Evolutionary conservation across 257 asterid species (phyloP).

Genomic region (Mentha longifolia): DNA sequence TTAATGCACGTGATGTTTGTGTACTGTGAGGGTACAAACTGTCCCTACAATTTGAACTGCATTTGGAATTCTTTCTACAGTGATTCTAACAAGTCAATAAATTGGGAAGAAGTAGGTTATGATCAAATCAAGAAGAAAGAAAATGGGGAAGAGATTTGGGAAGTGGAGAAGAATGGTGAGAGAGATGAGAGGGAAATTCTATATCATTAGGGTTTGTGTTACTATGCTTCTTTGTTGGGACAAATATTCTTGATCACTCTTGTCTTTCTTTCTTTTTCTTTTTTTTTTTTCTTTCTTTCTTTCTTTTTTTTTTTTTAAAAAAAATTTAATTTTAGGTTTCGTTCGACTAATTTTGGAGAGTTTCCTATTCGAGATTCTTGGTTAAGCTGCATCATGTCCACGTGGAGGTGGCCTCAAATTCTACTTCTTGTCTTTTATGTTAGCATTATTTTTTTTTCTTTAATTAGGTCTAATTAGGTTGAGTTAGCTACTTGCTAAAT

Average conservation of each 20-base stretch:
- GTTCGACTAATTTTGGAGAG: background rate
- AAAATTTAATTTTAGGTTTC: background rate
- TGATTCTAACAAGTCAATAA: conserved; percentile 26
- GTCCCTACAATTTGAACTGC: conserved; percentile 49
- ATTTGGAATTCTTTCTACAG: conserved; percentile 23
- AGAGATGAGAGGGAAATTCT: conserved; percentile 44
- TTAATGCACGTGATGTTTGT: conserved; percentile 45
- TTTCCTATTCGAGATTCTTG: too few species aligned
- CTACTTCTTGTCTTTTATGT: background rate
- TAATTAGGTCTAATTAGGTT: background rate
- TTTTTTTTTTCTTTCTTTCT: too few species aligned
- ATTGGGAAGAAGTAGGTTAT: conserved; percentile 16
- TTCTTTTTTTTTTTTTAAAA: too few species aligned
- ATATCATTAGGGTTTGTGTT: conserved; percentile 48
- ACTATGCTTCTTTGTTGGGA: conserved; percentile 53
- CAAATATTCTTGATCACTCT: conserved; percentile 32
- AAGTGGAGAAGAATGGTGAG: conserved; percentile 51
- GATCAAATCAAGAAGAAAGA: background rate
- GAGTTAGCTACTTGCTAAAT: background rate
- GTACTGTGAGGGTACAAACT: conserved; percentile 46
- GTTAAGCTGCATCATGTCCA: background rate
- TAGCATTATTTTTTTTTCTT: background rate
- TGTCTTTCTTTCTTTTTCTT: too few species aligned
- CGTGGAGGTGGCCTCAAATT: background rate
- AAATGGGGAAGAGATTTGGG: conserved; percentile 38